Evolutionary conservation across 1,139 yeast genomes (phyloP), one percentile per base, ranked within the genome.

Genomic region (Citeromyces hawaiiensis): DNA sequence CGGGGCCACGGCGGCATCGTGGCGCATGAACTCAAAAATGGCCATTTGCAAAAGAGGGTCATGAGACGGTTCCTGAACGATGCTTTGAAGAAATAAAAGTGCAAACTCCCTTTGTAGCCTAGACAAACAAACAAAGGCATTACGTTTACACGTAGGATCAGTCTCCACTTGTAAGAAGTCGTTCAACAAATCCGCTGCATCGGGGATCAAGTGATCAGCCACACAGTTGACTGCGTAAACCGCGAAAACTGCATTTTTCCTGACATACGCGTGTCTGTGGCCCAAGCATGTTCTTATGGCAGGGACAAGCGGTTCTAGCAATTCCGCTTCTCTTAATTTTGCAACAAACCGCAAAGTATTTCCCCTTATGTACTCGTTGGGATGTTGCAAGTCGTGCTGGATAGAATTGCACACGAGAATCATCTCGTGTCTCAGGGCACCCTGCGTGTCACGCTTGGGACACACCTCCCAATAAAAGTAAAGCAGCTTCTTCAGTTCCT

Each of bases 401-500:
- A 93, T 86, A 42, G 97, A 96, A 59, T 93, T 93, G 66, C 97
- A 91, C 39, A 91, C 98, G 49, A 93, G 75, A 63, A 93, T 91
- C 97, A 93, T 91, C 63, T 93, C 99, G 60, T 88, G 97, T 65
- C 87, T 85, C 69, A 93, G 75, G 58, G 85, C 85, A 4, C 98
- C 98, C 40, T 81, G 80, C 38, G 73, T 69, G 51, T 86, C 94
- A 51, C 80, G 68, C 63, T 93, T 93, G 41, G 96, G 94, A 57
- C 96, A 93, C 42, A 88, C 86, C 61, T 93, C 99, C 98, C 98
- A 93, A 66, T 93, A 93, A 55, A 87, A 86, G 56, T 91, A 93
- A 49, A 93, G 68, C 55, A 93, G 69, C 61, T 88, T 91, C 68
- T 93, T 93, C 62, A 93, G 73, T 52, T 81, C 85, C 63, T 91